Evolutionary conservation across 768 basidiomycete genomes (phyloP).

Genomic region (Hericium alpestre): DNA sequence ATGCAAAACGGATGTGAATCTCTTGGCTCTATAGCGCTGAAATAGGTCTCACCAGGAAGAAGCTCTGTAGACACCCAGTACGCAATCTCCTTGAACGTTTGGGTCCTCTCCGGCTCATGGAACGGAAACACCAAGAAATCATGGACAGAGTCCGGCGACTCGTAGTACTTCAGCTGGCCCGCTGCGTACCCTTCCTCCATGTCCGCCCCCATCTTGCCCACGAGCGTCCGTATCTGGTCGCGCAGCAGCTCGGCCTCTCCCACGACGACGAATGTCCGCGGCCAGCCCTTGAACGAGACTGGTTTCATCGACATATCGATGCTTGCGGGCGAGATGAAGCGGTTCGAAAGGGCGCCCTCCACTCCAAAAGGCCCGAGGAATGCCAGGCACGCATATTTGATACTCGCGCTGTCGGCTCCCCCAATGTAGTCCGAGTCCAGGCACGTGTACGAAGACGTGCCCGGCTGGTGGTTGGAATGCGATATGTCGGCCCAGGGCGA

Average conservation of each 20-base stretch:
- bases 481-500: constrained; percentile 11
- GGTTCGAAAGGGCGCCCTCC: neutral
- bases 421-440: constrained; percentile 1
- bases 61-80: constrained; percentile 26
- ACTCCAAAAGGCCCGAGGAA: neutral
- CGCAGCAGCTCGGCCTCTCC: constrained; percentile 4
- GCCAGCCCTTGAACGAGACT: constrained; percentile 3
- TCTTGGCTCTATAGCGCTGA: too few relatives aligned
- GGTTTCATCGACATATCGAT: neutral
- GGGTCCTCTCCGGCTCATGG: constrained; percentile 43
- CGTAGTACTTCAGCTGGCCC: constrained; percentile 5
- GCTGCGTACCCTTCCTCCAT: neutral
- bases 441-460: neutral
- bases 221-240: neutral
- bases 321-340: constrained; percentile 6
- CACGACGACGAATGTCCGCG: constrained; percentile 1
- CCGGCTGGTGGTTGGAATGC: neutral
- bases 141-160: constrained; percentile 23
- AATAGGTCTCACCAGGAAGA: too few relatives aligned
- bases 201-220: neutral
- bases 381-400: neutral
- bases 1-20: too few relatives aligned
- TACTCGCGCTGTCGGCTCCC: neutral
- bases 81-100: constrained; percentile 37
- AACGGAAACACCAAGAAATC: constrained; percentile 40